These are phyloP conservation scores for Starmerella etchellsii DNA, from an alignment of 805 yeast genomes.

Conservation along the genomic window DNA sequence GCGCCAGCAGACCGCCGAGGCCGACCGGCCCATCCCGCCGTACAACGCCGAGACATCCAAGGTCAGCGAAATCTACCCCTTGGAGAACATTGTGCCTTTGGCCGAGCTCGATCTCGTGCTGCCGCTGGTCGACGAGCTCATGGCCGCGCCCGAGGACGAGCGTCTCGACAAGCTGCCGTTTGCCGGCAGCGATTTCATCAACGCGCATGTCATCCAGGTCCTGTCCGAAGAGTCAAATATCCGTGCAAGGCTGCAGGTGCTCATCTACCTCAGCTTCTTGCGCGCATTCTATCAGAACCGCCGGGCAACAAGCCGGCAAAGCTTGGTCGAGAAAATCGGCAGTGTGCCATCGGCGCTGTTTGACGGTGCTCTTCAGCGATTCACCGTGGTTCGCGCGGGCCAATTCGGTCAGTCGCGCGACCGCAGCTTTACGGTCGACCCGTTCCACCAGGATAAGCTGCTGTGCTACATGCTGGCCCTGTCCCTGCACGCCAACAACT, in stretches of 20 bases:
- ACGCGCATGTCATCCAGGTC: conserved; percentile 30
- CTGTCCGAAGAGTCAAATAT: conserved; percentile 37
- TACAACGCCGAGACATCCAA: conserved; percentile 66
- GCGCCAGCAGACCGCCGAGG: conserved; percentile 42
- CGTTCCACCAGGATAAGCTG: conserved; percentile 75
- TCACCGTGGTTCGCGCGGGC: conserved; percentile 53
- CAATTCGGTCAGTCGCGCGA: conserved; percentile 60
- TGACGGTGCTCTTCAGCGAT: conserved; percentile 58
- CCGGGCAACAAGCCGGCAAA: conserved; percentile 46
- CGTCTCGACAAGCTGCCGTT: conserved; percentile 52
- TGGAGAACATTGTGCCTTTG: conserved; percentile 55
- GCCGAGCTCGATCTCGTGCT: conserved; percentile 52
- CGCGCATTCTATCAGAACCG: conserved; percentile 69
- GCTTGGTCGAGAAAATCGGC: conserved; percentile 47
- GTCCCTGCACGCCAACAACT: conserved; percentile 63
- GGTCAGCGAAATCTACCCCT: conserved; percentile 72
- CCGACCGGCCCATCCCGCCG: conserved; percentile 73
- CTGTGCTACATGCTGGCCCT: conserved; percentile 65
- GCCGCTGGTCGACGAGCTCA: conserved; percentile 38
- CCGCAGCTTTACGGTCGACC: conserved; percentile 69
- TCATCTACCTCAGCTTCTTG: conserved; percentile 70
- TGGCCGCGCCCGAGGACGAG: conserved; percentile 36
- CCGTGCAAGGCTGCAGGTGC: conserved; percentile 30
- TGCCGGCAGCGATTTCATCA: conserved; percentile 42
- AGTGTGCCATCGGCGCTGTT: conserved; percentile 57